phyloP scores from a whole-genome alignment of 2,329 filamentous ascomycete genomes.

The Aspergillus sp. region DNA sequence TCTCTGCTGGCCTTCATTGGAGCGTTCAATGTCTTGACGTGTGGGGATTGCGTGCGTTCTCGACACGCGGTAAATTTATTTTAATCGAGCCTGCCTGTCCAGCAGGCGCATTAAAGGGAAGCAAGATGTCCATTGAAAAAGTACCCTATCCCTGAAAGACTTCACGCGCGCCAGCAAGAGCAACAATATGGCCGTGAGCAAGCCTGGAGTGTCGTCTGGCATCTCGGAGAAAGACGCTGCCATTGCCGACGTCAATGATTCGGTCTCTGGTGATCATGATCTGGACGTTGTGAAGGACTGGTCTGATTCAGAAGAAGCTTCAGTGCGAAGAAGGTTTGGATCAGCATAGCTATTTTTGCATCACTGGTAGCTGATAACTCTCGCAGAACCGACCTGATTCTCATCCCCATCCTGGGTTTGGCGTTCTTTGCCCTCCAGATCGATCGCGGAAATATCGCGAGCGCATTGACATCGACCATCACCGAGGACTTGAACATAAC shows the following conservation, averaged over 20 bases:
- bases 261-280: neutral
- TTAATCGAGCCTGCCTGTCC: neutral
- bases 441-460: constrained; percentile 46
- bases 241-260: neutral
- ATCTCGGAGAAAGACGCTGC: neutral
- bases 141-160: no score
- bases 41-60: neutral
- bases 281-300: neutral
- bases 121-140: no score
- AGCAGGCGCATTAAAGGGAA: neutral
- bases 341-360: no score
- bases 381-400: constrained; percentile 28
- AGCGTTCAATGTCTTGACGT: neutral
- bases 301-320: neutral
- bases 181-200: neutral
- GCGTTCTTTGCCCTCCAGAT: constrained; percentile 32
- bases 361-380: neutral
- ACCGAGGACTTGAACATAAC: constrained; percentile 51
- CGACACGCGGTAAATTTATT: neutral
- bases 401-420: constrained; percentile 29
- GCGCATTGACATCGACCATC: constrained; percentile 54
- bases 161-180: no score
- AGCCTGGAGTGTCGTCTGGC: neutral
- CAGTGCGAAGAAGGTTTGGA: neutral
- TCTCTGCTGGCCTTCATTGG: neutral